Conservation (phyloP, 805 yeast species). For the Suhomyces sp. region DNA sequence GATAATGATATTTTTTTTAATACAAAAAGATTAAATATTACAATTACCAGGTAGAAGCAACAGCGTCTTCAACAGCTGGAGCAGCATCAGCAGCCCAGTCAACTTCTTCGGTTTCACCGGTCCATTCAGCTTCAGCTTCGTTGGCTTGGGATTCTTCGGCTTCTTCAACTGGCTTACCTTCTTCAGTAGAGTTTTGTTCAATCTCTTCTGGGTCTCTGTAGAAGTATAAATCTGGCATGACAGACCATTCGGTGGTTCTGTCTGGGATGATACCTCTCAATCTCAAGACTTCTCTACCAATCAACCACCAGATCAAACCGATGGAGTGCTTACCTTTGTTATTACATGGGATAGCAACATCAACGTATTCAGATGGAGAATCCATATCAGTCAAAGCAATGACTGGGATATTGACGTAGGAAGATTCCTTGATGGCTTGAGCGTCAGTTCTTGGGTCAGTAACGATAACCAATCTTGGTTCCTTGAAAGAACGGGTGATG, state of each 20-base stretch:
- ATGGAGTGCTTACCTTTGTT: conserved; percentile 99
- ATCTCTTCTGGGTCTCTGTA: conserved; percentile 99
- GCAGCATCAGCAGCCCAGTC: conserved; percentile 64
- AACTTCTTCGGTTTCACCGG: conserved; percentile 56
- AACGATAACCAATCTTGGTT: conserved; percentile 98
- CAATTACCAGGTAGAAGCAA: conserved; percentile 48
- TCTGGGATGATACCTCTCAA: conserved; percentile 95
- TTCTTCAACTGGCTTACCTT: conserved; percentile 51
- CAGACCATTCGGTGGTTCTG: conserved; percentile 97
- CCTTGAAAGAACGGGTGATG: conserved; percentile 99
- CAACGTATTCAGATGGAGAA: conserved; percentile 98
- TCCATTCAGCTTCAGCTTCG: conserved; percentile 56
- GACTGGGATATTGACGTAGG: conserved; percentile 99
- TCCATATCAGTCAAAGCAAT: conserved; percentile 98
- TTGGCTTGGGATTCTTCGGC: conserved; percentile 59
- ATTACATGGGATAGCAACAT: conserved; percentile 99
- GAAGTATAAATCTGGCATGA: conserved; percentile 99
- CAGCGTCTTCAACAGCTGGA: conserved; percentile 74
- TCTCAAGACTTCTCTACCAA: conserved; percentile 99
- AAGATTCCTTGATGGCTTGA: conserved; percentile 99
- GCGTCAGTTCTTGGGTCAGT: conserved; percentile 99
- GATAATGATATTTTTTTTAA: conserved; percentile 4
- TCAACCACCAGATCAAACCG: conserved; percentile 99
- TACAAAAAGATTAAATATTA: conserved; percentile 5
- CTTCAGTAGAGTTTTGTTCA: conserved; percentile 70